Percentiles rank a stretch among this genome's conserved stretches.
These are phyloP conservation scores for Xerocomellus dryophilus DNA, from an alignment of 768 basidiomycete species.

Conservation along the genomic window DNA sequence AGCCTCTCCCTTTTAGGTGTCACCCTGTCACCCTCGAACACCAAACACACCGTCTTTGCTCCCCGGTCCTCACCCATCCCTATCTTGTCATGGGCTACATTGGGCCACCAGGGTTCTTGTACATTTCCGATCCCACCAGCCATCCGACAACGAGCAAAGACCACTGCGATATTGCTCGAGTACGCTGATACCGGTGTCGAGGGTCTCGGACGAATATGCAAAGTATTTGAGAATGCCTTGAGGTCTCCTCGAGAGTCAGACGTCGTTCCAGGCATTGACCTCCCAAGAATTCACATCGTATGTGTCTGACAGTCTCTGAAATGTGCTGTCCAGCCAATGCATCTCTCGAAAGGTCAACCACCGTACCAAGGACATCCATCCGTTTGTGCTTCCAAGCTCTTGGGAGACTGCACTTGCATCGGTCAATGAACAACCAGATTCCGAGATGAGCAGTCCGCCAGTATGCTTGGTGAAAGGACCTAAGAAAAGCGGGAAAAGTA, in stretches of 20 bases:
- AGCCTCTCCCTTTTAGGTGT: conserved; percentile 58
- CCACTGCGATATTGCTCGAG: conserved; percentile 54
- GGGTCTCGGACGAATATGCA: conserved; percentile 60
- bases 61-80: conserved; percentile 81
- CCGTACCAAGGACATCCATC: conserved; percentile 30
- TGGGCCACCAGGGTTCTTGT: conserved; percentile 12
- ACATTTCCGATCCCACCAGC: conserved; percentile 11
- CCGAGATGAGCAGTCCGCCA: conserved; percentile 23
- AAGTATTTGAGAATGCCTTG: conserved; percentile 63
- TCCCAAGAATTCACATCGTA: conserved; percentile 52
- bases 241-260: conserved; percentile 39
- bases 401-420: conserved; percentile 34
- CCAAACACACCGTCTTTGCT: conserved; percentile 59
- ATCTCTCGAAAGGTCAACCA: conserved; percentile 22
- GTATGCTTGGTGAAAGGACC: conserved; percentile 77
- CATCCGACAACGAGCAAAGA: conserved; percentile 12
- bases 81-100: conserved; percentile 34
- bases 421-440: not conserved
- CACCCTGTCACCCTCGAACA: conserved; percentile 40
- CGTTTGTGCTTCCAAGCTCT: conserved; percentile 36
- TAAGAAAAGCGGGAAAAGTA: conserved; percentile 88
- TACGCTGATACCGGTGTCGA: conserved; percentile 60
- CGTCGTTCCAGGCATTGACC: conserved; percentile 36
- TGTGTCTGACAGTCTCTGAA: conserved; percentile 11
- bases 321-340: conserved; percentile 13